A percentile compares a stretch with the other conserved stretches of the same genome.
Conservation (phyloP, 2,329 filamentous ascomycete genomes). For the Calonectria montana region DNA sequence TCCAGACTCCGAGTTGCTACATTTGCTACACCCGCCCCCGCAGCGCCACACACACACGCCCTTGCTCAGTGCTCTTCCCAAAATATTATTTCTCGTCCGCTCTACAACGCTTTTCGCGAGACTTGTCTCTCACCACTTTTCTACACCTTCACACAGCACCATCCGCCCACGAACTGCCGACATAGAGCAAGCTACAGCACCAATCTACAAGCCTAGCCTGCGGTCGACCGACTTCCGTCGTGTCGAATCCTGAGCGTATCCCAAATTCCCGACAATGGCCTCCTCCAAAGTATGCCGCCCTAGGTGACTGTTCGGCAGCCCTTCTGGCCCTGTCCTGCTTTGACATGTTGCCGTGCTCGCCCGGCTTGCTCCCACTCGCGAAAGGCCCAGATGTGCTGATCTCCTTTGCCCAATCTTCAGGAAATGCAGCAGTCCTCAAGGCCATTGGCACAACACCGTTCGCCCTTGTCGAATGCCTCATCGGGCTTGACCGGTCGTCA, state of each 20-base stretch:
- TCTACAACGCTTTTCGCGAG: conserved; percentile 42
- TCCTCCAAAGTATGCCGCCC: conserved; percentile 67
- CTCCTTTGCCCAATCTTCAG: conserved; percentile 53
- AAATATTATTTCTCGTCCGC: conserved; percentile 55
- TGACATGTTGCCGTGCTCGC: conserved; percentile 42
- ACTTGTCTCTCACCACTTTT: conserved; percentile 40
- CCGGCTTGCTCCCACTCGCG: conserved; percentile 46
- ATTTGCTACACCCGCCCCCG: conserved; percentile 38
- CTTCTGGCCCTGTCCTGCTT: conserved; percentile 30
- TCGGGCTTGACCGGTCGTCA: conserved; percentile 71
- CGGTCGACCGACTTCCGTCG: conserved; percentile 48
- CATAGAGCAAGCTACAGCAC: conserved; percentile 34
- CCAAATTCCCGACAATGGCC: conserved; percentile 64
- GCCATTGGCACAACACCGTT: conserved; percentile 73
- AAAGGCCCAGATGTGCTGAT: conserved; percentile 51
- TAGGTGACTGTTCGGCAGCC: conserved; percentile 36
- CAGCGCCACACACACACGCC: conserved; percentile 45
- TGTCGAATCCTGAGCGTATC: conserved; percentile 48
- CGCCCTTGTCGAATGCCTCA: conserved; percentile 68
- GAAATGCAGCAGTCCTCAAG: conserved; percentile 74
- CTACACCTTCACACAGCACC: conserved; percentile 29
- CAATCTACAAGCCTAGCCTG: conserved; percentile 40
- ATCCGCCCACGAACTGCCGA: conserved; percentile 24
- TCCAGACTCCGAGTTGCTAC: conserved; percentile 38
- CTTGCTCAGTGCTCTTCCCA: conserved; percentile 47